Conservation (phyloP, 129 eudicot genomes). For the Flaveria robusta region DNA sequence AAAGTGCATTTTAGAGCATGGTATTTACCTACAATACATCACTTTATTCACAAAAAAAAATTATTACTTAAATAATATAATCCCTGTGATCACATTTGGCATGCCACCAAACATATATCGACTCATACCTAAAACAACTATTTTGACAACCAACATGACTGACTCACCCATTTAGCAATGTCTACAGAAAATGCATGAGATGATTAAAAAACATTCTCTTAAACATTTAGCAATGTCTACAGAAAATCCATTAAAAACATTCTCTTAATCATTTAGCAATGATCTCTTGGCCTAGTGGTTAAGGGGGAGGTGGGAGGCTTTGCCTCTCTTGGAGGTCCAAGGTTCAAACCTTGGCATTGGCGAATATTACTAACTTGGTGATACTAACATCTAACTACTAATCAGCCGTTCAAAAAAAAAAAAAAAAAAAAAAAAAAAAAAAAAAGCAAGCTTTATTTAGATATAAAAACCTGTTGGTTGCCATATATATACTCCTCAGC, state of each 20-base stretch:
- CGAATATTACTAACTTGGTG: no score
- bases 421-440: no score
- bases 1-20: neutral
- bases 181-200: conserved; percentile 4
- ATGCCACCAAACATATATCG: neutral
- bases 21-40: neutral
- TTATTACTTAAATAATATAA: neutral
- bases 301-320: no score
- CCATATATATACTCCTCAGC: conserved; percentile 96
- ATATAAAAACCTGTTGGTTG: conserved; percentile 70
- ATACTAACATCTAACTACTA: no score
- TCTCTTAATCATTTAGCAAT: no score
- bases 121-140: neutral
- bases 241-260: no score
- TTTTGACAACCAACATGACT: neutral
- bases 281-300: no score
- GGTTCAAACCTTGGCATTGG: no score
- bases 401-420: no score
- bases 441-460: neutral
- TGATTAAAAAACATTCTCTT: neutral
- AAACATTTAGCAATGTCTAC: no score
- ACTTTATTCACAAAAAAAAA: neutral
- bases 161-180: neutral
- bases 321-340: no score
- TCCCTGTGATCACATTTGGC: neutral